phyloP scores from a whole-genome alignment of 2,329 filamentous ascomycete species.

The Epichloe gansuensis region DNA sequence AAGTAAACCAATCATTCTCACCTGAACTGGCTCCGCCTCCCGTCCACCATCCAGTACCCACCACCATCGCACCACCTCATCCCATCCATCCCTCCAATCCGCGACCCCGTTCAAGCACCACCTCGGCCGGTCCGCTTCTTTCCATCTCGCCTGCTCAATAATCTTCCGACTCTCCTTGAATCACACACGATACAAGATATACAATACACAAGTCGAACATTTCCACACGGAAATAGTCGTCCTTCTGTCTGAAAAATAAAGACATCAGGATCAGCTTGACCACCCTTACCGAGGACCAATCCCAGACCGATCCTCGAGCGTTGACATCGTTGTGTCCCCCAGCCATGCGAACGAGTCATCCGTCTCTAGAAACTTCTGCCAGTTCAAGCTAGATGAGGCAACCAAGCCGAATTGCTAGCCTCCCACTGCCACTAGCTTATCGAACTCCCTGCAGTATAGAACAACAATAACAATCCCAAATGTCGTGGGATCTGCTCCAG shows the following conservation, averaged over 20 bases:
- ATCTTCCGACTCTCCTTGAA: not conserved
- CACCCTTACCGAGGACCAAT: not conserved
- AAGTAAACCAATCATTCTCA: not conserved
- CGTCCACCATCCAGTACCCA: not conserved
- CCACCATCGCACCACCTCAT: constrained; percentile 3
- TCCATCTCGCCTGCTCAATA: not conserved
- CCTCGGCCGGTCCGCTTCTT: not conserved
- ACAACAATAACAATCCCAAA: constrained; percentile 23
- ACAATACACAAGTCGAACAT: not conserved
- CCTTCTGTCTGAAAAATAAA: not conserved
- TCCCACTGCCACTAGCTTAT: constrained; percentile 5
- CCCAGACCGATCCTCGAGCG: not conserved
- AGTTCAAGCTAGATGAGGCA: constrained; percentile 13
- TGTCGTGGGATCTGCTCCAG: constrained; percentile 81
- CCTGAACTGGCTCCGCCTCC: not conserved
- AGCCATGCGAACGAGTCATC: constrained; percentile 13
- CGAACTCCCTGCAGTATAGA: not conserved
- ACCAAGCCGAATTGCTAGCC: constrained; percentile 4
- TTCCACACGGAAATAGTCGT: not conserved
- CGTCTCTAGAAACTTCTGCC: constrained; percentile 6
- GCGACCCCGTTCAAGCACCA: not conserved
- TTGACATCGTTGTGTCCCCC: not conserved
- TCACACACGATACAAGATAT: not conserved
- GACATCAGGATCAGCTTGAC: not conserved
- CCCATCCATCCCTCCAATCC: constrained; percentile 4